Base-by-base conservation (phyloP, 208 protist genomes). In the Trypanosoma conorhini region DNA sequence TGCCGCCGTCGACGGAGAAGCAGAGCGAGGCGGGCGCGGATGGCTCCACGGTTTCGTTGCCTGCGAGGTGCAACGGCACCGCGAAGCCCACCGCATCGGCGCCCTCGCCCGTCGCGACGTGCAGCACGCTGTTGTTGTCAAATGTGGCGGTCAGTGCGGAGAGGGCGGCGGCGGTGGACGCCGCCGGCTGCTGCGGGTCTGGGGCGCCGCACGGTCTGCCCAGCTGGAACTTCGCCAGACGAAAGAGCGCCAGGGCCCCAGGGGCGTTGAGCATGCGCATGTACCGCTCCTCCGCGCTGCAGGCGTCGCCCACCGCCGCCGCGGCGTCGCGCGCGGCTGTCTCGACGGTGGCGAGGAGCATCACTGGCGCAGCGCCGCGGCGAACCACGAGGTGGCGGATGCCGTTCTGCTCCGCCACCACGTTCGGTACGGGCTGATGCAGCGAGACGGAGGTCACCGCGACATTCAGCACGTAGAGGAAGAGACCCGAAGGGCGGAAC, bases 1-100 rank as follows among this genome's bases (percentile, higher is more conserved):
- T 73, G 3, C 88, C 88, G 5, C 88, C 85, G 66, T 91, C 83
- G 19, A 88, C 82, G 31, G 88, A 93, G 54, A 93, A 66, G 63
- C 82, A 91, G n/a, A 91, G 67, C 13, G 82, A 81, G 54, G 65
- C 77, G 13, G 82, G 82, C 17, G 63, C 52, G 70, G 64, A 80
- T 48, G 85, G 80, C 70, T 72, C 80, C 26, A 74, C 28, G 15
- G 31, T 60, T 19, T 51, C 58, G 17, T 68, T 65, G 35, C 26
- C 35, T 51, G 46, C 56, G 19, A 58, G 71, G 67, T 31, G 81
- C n/a, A 90, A 75, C 1, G 76, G 73, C 1, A 77, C 75, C 30
- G 74, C 76, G 48, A 90, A 70, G 30, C 64, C 61, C 30, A 19
- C 38, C 58, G 68, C 70, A 22, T 61, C 24, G 19, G 21, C 44